Conservation (phyloP, 2,329 filamentous ascomycete genomes). For the Neonectria punicea region DNA sequence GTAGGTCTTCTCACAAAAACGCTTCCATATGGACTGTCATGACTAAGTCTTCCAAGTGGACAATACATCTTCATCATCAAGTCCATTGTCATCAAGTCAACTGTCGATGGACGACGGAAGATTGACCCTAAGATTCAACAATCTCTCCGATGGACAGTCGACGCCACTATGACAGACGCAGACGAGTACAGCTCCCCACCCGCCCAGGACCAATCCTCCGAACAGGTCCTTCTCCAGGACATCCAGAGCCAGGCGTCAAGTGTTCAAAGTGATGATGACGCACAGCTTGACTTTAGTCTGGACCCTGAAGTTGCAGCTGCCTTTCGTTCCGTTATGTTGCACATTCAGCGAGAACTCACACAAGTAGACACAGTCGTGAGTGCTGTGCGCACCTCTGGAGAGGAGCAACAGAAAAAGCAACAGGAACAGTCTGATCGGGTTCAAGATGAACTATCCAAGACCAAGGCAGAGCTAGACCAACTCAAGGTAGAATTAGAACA, state of each 20-base stretch:
- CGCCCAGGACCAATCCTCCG: background rate
- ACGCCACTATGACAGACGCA: conserved; percentile 19
- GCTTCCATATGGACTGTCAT: background rate
- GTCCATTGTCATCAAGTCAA: conserved; percentile 42
- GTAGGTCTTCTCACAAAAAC: conserved; percentile 41
- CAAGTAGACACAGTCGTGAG: conserved; percentile 38
- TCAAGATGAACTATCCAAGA: conserved; percentile 34
- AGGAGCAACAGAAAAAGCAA: conserved; percentile 42
- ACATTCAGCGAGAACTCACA: conserved; percentile 48
- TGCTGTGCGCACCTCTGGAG: background rate
- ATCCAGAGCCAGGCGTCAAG: background rate
- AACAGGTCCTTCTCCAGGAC: background rate
- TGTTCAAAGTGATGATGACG: conserved; percentile 31
- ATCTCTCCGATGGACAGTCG: conserved; percentile 44
- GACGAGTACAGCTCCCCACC: conserved; percentile 2
- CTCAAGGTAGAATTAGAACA: conserved; percentile 36
- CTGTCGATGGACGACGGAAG: conserved; percentile 33
- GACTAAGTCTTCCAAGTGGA: conserved; percentile 42
- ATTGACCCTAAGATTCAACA: conserved; percentile 48
- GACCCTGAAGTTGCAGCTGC: conserved; percentile 49
- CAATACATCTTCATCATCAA: conserved; percentile 50
- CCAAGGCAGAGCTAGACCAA: conserved; percentile 39
- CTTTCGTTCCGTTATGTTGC: conserved; percentile 48
- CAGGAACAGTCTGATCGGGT: conserved; percentile 15
- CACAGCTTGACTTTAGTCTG: conserved; percentile 48